phyloP scores from a whole-genome alignment of 139 green algal genomes.

The Chlamydomonas urium region DNA sequence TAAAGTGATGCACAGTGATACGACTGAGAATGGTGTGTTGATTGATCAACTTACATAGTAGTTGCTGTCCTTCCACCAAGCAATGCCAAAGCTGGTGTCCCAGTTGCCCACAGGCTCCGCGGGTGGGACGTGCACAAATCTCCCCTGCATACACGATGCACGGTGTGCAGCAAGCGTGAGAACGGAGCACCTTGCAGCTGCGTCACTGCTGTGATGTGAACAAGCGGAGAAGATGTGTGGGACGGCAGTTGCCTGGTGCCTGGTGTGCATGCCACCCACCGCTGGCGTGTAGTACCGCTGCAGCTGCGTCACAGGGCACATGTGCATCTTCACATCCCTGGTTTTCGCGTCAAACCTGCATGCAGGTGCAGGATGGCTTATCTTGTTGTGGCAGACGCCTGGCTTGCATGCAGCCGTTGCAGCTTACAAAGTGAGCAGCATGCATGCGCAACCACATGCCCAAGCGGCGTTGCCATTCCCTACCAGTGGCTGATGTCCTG shows the following conservation, averaged over 20 bases:
- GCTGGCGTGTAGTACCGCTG: slow-evolving; percentile 28
- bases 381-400: no score
- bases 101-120: slow-evolving; percentile 51
- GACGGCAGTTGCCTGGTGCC: neutral
- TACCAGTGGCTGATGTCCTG: slow-evolving; percentile 73
- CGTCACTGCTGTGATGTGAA: neutral
- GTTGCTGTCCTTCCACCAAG: slow-evolving; percentile 64
- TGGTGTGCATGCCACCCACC: slow-evolving; percentile 13
- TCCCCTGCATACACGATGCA: slow-evolving; percentile 33
- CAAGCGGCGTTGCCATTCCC: slow-evolving; percentile 1
- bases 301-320: slow-evolving; percentile 57
- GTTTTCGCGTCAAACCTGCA: slow-evolving; percentile 62
- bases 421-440: neutral
- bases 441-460: neutral
- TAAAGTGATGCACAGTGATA: no score
- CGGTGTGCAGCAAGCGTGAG: neutral
- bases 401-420: no score
- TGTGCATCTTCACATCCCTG: slow-evolving; percentile 43
- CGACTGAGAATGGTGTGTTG: no score
- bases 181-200: neutral
- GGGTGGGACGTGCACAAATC: slow-evolving; percentile 65
- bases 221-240: neutral
- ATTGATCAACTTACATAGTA: slow-evolving; percentile 37
- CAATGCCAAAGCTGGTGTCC: slow-evolving; percentile 48
- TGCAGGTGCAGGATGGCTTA: no score